Conservation (phyloP, 441 rosid species). For the Corymbia calophylla region DNA sequence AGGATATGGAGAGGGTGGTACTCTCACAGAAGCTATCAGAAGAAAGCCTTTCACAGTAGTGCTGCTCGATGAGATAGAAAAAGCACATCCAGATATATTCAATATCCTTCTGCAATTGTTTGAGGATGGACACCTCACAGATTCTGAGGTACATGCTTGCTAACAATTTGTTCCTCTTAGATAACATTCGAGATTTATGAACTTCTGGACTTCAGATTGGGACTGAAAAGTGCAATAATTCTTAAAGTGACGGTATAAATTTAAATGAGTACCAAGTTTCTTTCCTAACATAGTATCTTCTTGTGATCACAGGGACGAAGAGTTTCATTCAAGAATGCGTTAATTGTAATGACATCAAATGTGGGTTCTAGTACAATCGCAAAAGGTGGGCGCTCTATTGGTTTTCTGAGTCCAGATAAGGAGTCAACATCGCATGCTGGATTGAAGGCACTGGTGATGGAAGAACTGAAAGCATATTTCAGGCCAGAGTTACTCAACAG, state of each 20-base stretch:
- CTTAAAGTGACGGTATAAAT: not conserved
- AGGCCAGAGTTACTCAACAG: slow-evolving; percentile 77
- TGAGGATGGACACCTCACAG: slow-evolving; percentile 78
- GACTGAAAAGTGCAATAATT: not conserved
- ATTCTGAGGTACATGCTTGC: slow-evolving; percentile 57
- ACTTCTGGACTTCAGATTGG: not conserved
- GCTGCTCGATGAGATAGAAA: slow-evolving; percentile 74
- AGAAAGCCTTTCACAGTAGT: slow-evolving; percentile 63
- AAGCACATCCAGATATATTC: slow-evolving; percentile 77
- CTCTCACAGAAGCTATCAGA: slow-evolving; percentile 78
- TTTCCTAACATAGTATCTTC: not conserved
- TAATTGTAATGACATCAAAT: slow-evolving; percentile 74
- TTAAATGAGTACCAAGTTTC: not conserved
- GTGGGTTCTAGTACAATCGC: slow-evolving; percentile 64
- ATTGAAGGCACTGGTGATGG: slow-evolving; percentile 57
- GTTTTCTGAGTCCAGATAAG: slow-evolving; percentile 48
- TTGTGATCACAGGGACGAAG: slow-evolving; percentile 52
- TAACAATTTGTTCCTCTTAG: not conserved
- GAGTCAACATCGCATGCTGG: slow-evolving; percentile 47
- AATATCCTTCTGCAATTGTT: slow-evolving; percentile 74
- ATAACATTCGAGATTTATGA: not conserved
- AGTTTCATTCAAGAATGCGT: slow-evolving; percentile 68
- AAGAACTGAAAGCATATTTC: slow-evolving; percentile 63
- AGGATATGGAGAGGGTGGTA: slow-evolving; percentile 70
- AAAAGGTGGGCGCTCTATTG: slow-evolving; percentile 53